A percentile compares a stretch with the other conserved stretches of the same genome.
Conservation (phyloP, 2,329 filamentous ascomycete species). For the Botrytis byssoidea region DNA sequence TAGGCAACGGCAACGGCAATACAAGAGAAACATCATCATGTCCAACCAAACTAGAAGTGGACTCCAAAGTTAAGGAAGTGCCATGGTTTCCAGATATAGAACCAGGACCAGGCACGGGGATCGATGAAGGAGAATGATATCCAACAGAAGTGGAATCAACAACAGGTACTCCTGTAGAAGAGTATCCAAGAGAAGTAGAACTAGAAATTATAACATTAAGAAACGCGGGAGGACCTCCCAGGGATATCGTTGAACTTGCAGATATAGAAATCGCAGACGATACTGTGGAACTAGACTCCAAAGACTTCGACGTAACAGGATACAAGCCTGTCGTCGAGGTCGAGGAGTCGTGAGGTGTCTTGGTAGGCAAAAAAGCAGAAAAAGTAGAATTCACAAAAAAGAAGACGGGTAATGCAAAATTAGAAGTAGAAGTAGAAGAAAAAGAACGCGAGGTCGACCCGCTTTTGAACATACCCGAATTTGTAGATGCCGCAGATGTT, state of each 20-base stretch:
- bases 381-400: slow-evolving; percentile 17
- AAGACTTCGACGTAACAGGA: neutral
- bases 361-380: neutral
- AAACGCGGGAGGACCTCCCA: neutral
- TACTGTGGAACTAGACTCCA: slow-evolving; percentile 1
- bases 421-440: slow-evolving; percentile 21
- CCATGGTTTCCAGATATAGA: neutral
- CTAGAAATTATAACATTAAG: slow-evolving; percentile 18
- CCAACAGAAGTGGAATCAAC: slow-evolving; percentile 15
- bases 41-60: slow-evolving; percentile 13
- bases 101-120: neutral
- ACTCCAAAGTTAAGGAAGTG: slow-evolving; percentile 3
- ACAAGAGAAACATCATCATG: neutral
- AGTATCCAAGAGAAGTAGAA: slow-evolving; percentile 21
- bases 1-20: neutral
- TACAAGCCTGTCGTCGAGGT: neutral
- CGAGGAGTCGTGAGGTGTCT: slow-evolving; percentile 20
- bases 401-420: neutral
- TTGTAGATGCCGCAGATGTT: slow-evolving; percentile 21
- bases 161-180: neutral
- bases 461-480: slow-evolving; percentile 28
- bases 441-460: slow-evolving; percentile 26
- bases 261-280: slow-evolving; percentile 9
- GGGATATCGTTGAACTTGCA: slow-evolving; percentile 18
- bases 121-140: slow-evolving; percentile 7